Conservation (phyloP, 1,139 yeast species). For the Scheffersomyces stambukii region DNA sequence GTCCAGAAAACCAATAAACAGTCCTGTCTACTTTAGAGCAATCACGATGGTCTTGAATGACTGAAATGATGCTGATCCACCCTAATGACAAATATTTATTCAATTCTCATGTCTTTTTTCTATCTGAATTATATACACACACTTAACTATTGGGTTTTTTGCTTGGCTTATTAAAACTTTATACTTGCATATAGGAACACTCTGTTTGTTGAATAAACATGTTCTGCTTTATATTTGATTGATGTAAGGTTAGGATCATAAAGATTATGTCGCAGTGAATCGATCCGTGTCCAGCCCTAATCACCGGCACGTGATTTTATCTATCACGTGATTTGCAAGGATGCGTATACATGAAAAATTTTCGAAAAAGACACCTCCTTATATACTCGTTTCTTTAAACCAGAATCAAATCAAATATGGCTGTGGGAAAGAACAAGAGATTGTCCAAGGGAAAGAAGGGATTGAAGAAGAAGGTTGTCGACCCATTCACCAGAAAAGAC, state of each 20-base stretch:
- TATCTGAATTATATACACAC: constrained; percentile 5
- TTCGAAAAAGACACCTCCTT: too few relatives aligned
- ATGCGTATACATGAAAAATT: neutral
- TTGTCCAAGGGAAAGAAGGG: constrained; percentile 52
- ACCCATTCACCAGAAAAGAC: constrained; percentile 51
- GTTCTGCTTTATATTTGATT: constrained; percentile 11
- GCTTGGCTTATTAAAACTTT: constrained; percentile 1
- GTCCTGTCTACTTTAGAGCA: constrained; percentile 1
- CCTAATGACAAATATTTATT: constrained; percentile 25
- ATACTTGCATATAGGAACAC: constrained; percentile 9
- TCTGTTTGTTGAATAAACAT: constrained; percentile 46
- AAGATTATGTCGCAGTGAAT: too few relatives aligned
- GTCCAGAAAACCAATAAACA: constrained; percentile 91
- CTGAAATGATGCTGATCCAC: constrained; percentile 18
- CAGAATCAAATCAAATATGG: constrained; percentile 26
- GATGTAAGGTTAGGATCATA: too few relatives aligned
- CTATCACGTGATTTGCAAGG: neutral
- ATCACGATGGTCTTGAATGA: constrained; percentile 31
- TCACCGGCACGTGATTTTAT: neutral
- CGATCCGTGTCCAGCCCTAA: too few relatives aligned
- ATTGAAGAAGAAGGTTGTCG: constrained; percentile 49
- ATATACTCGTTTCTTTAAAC: too few relatives aligned
- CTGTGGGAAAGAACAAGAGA: constrained; percentile 54
- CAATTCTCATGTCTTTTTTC: constrained; percentile 10
- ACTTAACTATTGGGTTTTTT: constrained; percentile 8